Conservation (phyloP, 495 filamentous ascomycete genomes). For the Aspergillus wentii region DNA sequence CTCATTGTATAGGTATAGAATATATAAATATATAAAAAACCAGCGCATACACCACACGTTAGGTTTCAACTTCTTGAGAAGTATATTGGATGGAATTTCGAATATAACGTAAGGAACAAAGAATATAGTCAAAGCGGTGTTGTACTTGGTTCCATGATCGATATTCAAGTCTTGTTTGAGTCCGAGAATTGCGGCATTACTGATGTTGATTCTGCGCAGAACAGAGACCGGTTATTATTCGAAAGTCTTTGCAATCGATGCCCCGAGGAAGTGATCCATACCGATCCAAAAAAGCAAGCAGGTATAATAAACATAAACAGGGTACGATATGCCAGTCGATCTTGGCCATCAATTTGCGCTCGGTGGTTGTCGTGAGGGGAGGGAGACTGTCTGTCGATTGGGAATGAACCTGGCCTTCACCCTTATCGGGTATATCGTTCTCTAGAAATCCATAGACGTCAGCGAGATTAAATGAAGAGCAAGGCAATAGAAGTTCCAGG, state of each 20-base stretch:
- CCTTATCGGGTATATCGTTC: constrained; percentile 14
- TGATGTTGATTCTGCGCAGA: constrained; percentile 55
- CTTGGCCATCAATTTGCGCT: constrained; percentile 65
- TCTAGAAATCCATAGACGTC: constrained; percentile 2
- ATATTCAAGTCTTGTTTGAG: constrained; percentile 63
- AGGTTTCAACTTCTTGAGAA: constrained; percentile 77
- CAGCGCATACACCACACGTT: constrained; percentile 62
- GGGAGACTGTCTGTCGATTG: constrained; percentile 21
- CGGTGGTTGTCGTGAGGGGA: constrained; percentile 50
- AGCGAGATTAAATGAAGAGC: constrained; percentile 10
- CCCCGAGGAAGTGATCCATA: constrained; percentile 22
- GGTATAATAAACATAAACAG: constrained; percentile 74
- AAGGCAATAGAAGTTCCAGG: no score
- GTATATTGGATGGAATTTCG: constrained; percentile 84
- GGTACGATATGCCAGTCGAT: constrained; percentile 82
- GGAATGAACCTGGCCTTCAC: constrained; percentile 22
- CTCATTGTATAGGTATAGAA: not conserved
- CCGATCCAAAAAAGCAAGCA: constrained; percentile 85
- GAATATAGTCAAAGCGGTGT: constrained; percentile 80
- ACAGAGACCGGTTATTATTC: constrained; percentile 5
- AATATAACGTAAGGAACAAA: constrained; percentile 88
- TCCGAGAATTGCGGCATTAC: constrained; percentile 58
- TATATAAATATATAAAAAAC: no score
- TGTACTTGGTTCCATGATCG: constrained; percentile 54
- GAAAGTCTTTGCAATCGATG: constrained; percentile 3